A percentile compares a stretch with the other conserved stretches of the same genome.
phyloP scores from a whole-genome alignment of 257 asterid genomes.

The Penstemon eatonii region DNA sequence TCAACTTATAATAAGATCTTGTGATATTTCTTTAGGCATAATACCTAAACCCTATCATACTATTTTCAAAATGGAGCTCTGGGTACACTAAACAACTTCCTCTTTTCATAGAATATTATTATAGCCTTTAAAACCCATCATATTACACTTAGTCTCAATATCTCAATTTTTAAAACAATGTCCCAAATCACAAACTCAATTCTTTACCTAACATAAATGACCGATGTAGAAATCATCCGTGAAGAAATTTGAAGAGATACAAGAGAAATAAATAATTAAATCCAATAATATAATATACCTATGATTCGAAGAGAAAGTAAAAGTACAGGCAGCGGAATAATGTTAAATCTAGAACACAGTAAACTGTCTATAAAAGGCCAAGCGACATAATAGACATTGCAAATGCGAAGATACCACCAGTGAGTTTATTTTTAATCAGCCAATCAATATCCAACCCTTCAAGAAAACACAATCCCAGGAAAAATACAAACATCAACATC shows the following conservation, averaged over 20 bases:
- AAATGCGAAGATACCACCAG: not conserved
- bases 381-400: too few relatives aligned
- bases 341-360: too few relatives aligned
- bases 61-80: not conserved
- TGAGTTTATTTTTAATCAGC: not conserved
- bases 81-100: constrained; percentile 4
- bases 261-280: too few relatives aligned
- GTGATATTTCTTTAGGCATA: not conserved
- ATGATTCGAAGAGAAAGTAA: too few relatives aligned
- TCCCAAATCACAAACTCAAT: not conserved
- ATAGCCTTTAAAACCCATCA: not conserved
- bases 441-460: constrained; percentile 6
- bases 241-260: too few relatives aligned
- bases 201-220: not conserved
- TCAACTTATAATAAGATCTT: constrained; percentile 4
- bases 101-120: not conserved
- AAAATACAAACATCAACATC: not conserved
- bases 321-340: too few relatives aligned
- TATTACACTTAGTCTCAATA: not conserved
- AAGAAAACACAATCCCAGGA: too few relatives aligned
- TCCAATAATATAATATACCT: too few relatives aligned
- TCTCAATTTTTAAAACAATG: not conserved
- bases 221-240: too few relatives aligned
- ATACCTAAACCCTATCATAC: not conserved
- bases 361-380: too few relatives aligned